Base-by-base conservation (phyloP, 306 rosid genomes). In the Malus fusca region DNA sequence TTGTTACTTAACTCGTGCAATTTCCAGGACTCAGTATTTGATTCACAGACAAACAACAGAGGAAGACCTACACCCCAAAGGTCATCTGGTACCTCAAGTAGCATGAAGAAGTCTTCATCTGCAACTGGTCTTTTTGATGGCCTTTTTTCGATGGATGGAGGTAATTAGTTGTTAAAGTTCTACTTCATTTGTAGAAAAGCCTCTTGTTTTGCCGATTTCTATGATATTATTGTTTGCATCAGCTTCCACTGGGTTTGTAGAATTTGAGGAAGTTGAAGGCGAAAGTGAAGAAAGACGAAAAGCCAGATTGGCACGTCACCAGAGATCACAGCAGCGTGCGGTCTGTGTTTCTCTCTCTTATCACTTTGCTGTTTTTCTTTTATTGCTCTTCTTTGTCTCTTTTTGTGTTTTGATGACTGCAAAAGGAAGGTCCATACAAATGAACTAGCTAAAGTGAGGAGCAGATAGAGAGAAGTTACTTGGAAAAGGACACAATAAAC, bases 261-360 rank as follows among this genome's bases (percentile, higher is more conserved):
- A 79, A 72, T 92, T 92, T 40, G 48, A 83, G 78, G 99, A 92
- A 81, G 76, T 92, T 82, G 97, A 88, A 76, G 99, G 96, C 26
- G 99, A 95, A 83, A 83, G 87, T 83, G 93, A 89, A 84, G 99
- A 92, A 76, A 90, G 97, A 83, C 82, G 97, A 78, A 92, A 58
- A 77, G 89, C 96, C 8, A 88, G 99, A 87, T 79, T 85, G 76
- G 89, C 82, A 75, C 97, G 96, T 56, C 79, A 84, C 64, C 97
- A 87, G 71, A 88, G 93, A 83, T 78, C 91, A 59, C 81, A 89
- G 44, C 90, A 84, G 60, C 87, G 97, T 35, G 86, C 88, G 86
- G 99, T 95, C 61, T 78, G 93, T 89, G 78, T 78, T 78, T 51
- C 68, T 68, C 77, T 30, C 69, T 68, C 64, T 66, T 64, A 30